These are phyloP conservation scores for Pythium rhizo-oryzae DNA, from an alignment of 352 stramenopile species.

Conservation along the genomic window DNA sequence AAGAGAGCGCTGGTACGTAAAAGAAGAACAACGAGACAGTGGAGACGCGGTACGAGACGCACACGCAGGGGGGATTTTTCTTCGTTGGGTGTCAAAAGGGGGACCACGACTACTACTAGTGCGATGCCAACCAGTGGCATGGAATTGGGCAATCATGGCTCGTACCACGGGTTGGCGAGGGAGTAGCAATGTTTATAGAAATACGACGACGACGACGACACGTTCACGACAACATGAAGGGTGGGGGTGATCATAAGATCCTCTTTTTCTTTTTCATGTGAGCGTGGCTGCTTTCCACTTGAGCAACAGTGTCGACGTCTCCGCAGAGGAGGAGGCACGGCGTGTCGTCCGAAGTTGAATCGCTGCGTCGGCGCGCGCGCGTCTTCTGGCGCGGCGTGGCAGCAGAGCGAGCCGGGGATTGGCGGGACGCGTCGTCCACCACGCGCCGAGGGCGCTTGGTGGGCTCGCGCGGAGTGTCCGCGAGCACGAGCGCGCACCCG, in stretches of 20 bases:
- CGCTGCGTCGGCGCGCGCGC: conserved; percentile 17
- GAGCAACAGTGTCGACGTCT: conserved; percentile 37
- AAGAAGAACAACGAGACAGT: neutral
- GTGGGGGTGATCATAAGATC: conserved; percentile 23
- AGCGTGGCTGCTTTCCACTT: conserved; percentile 48
- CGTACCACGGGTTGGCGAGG: too few species aligned
- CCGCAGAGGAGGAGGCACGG: conserved; percentile 4
- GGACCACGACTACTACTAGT: neutral
- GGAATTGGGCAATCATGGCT: too few species aligned
- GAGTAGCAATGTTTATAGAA: neutral
- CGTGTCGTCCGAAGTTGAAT: conserved; percentile 17
- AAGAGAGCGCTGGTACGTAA: neutral
- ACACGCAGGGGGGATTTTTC: conserved; percentile 1
- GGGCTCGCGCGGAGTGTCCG: conserved; percentile 1
- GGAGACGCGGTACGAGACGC: neutral
- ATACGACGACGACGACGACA: conserved; percentile 1
- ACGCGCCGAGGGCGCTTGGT: conserved; percentile 22
- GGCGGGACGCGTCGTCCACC: neutral
- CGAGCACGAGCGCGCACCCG: neutral
- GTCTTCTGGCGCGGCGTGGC: conserved; percentile 17
- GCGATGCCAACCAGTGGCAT: neutral
- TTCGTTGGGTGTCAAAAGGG: neutral
- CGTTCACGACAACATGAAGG: conserved; percentile 13
- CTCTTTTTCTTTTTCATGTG: conserved; percentile 37
- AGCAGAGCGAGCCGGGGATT: conserved; percentile 1